These are phyloP conservation scores for Microdochium trichocladiopsis DNA, from an alignment of 2,329 filamentous ascomycete genomes.

Conservation along the genomic window DNA sequence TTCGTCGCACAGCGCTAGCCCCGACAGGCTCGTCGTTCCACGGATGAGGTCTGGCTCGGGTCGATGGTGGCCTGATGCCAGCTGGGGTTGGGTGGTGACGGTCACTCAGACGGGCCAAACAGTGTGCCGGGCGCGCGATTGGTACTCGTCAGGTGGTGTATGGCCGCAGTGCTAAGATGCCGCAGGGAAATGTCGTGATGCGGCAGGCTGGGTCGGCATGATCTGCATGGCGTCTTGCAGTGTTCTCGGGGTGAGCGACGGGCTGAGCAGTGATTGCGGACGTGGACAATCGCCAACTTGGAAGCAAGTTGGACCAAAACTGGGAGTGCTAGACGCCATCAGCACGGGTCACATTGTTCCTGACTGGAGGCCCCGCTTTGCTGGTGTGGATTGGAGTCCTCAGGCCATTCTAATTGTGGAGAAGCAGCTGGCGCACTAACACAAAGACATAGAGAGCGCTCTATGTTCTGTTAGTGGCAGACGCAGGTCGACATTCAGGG, in stretches of 20 bases:
- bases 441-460: neutral
- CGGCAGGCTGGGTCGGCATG: neutral
- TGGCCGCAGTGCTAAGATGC: neutral
- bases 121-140: neutral
- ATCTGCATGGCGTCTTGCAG: neutral
- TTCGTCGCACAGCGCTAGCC: neutral
- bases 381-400: neutral
- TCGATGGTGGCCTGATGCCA: too few species aligned
- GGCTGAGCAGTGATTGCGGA: neutral
- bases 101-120: neutral
- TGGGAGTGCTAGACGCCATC: neutral
- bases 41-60: too few species aligned
- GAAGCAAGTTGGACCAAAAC: neutral
- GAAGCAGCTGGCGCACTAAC: neutral
- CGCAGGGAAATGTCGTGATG: neutral
- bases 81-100: neutral
- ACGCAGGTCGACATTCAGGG: too few species aligned
- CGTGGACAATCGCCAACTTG: neutral
- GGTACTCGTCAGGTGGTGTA: neutral
- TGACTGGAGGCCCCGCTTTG: neutral
- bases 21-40: neutral
- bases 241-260: neutral
- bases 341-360: neutral
- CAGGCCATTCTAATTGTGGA: neutral
- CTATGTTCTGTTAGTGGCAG: neutral